phyloP scores from a whole-genome alignment of 2,329 filamentous ascomycete species.

The Alternaria brassicicola region DNA sequence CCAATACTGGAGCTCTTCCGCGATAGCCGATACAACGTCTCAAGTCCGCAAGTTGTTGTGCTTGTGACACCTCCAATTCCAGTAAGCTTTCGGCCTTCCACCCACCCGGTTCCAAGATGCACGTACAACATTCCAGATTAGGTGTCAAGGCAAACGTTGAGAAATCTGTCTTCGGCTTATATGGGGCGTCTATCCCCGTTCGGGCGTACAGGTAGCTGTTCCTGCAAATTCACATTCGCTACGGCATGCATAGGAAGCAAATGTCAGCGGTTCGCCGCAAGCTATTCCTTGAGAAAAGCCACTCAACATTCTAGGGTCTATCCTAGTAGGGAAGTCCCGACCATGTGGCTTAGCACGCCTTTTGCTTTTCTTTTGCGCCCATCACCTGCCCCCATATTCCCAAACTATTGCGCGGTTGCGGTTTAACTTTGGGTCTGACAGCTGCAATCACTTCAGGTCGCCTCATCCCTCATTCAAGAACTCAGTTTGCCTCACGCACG shows the following conservation, averaged over 20 bases:
- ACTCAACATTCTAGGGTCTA: conserved; percentile 5
- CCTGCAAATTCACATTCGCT: conserved; percentile 5
- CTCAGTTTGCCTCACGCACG: neutral
- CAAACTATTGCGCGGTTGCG: neutral
- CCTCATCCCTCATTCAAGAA: neutral
- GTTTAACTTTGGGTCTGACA: neutral
- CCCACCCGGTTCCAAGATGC: conserved; percentile 18
- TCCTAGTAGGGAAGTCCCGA: neutral
- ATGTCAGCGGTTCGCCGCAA: conserved; percentile 4
- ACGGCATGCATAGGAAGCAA: neutral
- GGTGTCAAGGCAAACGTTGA: neutral
- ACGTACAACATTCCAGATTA: neutral
- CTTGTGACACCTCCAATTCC: conserved; percentile 17
- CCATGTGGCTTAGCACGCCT: conserved; percentile 1
- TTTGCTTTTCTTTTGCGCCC: neutral
- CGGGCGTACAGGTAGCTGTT: conserved; percentile 10
- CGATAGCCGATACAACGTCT: conserved; percentile 9
- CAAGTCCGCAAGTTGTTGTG: conserved; percentile 9
- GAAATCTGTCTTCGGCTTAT: neutral
- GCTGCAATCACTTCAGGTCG: neutral
- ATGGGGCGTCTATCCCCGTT: neutral
- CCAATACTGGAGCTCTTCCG: conserved; percentile 3
- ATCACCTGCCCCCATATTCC: neutral
- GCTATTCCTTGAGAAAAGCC: conserved; percentile 11
- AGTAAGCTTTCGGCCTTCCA: conserved; percentile 19